These are phyloP conservation scores for Sarocladiaceae sp. DNA, from an alignment of 2,329 filamentous ascomycete genomes.

Conservation along the genomic window DNA sequence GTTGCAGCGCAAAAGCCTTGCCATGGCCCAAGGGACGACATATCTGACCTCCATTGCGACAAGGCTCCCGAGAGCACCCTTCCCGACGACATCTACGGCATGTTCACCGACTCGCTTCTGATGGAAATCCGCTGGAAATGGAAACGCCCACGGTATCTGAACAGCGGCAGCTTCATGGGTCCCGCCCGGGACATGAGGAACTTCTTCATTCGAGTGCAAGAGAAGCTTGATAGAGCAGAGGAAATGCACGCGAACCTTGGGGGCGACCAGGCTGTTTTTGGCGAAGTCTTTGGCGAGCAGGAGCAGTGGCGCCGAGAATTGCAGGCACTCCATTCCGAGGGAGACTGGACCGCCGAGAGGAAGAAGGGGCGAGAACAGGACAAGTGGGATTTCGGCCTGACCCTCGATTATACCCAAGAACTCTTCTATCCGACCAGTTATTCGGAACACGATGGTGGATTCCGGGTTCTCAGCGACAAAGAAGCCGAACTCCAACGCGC, in stretches of 20 bases:
- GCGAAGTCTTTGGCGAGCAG: conserved; percentile 33
- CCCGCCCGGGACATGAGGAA: conserved; percentile 23
- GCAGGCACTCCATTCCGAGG: conserved; percentile 20
- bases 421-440: conserved; percentile 32
- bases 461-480: conserved; percentile 23
- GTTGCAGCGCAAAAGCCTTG: conserved; percentile 31
- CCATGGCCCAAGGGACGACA: conserved; percentile 23
- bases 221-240: conserved; percentile 23
- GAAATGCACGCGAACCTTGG: conserved; percentile 28
- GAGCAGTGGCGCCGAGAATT: conserved; percentile 31
- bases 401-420: conserved; percentile 32
- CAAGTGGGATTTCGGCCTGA: conserved; percentile 33
- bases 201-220: conserved; percentile 19
- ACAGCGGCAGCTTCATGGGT: conserved; percentile 32
- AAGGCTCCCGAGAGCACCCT: conserved; percentile 32
- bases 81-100: conserved; percentile 28
- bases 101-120: conserved; percentile 24
- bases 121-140: conserved; percentile 29
- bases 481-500: conserved; percentile 19
- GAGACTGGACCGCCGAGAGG: conserved; percentile 22
- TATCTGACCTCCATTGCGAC: conserved; percentile 29
- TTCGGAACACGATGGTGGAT: conserved; percentile 30
- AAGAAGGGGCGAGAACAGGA: conserved; percentile 21
- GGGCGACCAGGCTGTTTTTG: conserved; percentile 33
- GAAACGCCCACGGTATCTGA: conserved; percentile 28